Base-by-base conservation (phyloP, 2,329 filamentous ascomycete genomes). In the Arthrobotrys pseudoclavata region DNA sequence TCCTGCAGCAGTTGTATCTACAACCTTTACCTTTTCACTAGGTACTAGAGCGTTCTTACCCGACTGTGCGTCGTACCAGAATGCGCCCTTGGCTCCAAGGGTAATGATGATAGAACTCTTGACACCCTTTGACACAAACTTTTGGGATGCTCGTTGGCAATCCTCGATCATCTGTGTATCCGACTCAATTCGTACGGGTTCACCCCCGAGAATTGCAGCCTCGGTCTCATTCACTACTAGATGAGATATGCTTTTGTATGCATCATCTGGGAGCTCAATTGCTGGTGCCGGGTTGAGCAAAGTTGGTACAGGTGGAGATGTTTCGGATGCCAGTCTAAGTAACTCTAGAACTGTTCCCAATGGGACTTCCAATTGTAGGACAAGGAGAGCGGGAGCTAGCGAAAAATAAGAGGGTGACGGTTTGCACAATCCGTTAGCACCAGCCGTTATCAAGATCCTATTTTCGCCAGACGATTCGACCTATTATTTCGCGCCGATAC, bases 1-100 rank as follows among this genome's bases (percentile, higher is more conserved):
- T 0, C 95, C 95, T 4, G 96, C 96, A 1, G 92, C 95, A 6
- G 95, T 98, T 0, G 95, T 98, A 83, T 98, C 95, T 3, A 97
- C 89, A 1, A 98, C 95, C 70, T 87, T 84, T 18, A 93, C 91
- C 83, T 91, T 91, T 79, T 88, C 87, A 0, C 92, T 93, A 3
- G 86, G 85, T 1, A 94, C 84, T 26, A 86, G 82, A 79, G 89
- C 82, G 0, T 85, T 86, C 64, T 85, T 85, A 29, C 84, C 84
- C 15, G 83, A 84, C 34, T 83, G 18, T 15, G 60, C 84, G 20
- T 86, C 88, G 68, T 87, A 85, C 82, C 88, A 93, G 83, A 89
- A 93, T 29, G 91, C 91, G n/a, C 94, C 94, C 76, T 91, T 89
- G 0, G 89, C 88, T 0, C 95, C 95, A 0, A 98, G 87, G 1